Base-by-base conservation (phyloP, 805 yeast genomes). In the Hanseniaspora thailandica region DNA sequence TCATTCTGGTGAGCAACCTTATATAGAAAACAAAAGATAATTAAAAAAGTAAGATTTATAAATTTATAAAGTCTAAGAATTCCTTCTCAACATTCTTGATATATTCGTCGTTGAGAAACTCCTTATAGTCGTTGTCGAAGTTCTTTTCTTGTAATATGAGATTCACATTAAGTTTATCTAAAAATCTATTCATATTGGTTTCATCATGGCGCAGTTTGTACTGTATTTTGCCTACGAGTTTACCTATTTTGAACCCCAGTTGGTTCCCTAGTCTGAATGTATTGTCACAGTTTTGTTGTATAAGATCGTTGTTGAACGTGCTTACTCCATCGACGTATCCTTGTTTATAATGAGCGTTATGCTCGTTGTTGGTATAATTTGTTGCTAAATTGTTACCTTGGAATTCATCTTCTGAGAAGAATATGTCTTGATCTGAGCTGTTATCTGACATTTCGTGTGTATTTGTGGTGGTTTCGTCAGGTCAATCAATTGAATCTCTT, bases 291-390 rank as follows among this genome's bases (percentile, higher is more conserved):
- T 96, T 96, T 12, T 69, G 62, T 62, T 89, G 97, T 23, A 87
- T 68, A 39, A 82, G 77, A 7, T 67, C 66, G 58, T 85, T 94
- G 60, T 86, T 82, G 4, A 86, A 77, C 15, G 64, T 66, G 1
- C 86, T 71, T 5, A 89, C 62, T 0, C 97, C 97, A 56, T 84
- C 95, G 4, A 86, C 66, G 59, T 86, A 89, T 0, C 97, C 97
- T 57, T 82, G 82, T 57, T 84, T 85, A 8, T 72, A 72, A 62
- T 89, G 96, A 9, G 72, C 74, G 30, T 89, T 67, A 59, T 76
- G 69, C 46, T 82, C 59, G 9, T 75, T 74, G 7, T 69, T 63
- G 5, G 64, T 59, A 30, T 69, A 23, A 12, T 22, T 13, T 6
- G 23, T 4, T 4, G 5, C 23, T 28, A 30, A 10, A 10, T 17